Conservation (phyloP, 345 rosid species). For the Carallia brachiata region DNA sequence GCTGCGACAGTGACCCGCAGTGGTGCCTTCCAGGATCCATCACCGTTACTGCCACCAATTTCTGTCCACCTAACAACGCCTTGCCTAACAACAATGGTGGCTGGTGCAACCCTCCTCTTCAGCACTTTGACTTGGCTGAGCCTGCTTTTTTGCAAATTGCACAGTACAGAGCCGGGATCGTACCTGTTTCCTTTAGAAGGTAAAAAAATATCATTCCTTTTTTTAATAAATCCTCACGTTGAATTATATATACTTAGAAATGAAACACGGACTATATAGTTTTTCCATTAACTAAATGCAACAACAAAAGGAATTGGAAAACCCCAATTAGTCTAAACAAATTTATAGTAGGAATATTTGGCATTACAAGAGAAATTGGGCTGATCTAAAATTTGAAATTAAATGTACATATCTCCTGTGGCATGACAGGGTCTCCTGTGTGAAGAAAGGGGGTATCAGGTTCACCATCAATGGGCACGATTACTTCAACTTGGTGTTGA, state of each 20-base stretch:
- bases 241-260: no score
- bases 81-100: slow-evolving; percentile 83
- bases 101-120: slow-evolving; percentile 98
- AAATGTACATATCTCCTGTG: neutral
- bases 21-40: slow-evolving; percentile 37
- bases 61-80: slow-evolving; percentile 76
- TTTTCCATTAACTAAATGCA: neutral
- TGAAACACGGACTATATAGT: no score
- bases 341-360: no score
- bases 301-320: no score
- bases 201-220: neutral
- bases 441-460: slow-evolving; percentile 86
- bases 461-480: slow-evolving; percentile 90
- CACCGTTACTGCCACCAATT: slow-evolving; percentile 31
- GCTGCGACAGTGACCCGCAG: slow-evolving; percentile 28
- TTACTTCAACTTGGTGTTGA: slow-evolving; percentile 84
- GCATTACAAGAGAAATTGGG: no score
- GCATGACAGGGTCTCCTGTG: slow-evolving; percentile 65
- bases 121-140: slow-evolving; percentile 93
- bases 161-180: slow-evolving; percentile 90
- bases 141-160: slow-evolving; percentile 94
- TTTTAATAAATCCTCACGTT: neutral
- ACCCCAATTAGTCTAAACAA: no score
- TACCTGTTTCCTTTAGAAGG: slow-evolving; percentile 89
- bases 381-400: no score